Conservation (phyloP, 78 protist species). For the Dictyostelium intermedium region DNA sequence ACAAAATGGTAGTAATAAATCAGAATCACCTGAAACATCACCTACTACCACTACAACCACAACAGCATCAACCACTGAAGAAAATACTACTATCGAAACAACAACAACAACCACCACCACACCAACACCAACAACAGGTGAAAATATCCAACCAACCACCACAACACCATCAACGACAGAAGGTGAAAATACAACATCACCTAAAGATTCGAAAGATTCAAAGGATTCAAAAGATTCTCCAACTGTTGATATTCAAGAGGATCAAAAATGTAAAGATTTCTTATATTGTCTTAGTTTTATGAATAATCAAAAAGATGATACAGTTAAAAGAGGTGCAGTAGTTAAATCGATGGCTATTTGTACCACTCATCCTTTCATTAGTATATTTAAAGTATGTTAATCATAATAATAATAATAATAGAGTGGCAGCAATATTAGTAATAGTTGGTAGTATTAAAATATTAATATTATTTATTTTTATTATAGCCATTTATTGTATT, state of each 20-base stretch:
- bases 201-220: background rate
- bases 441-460: too few relatives aligned
- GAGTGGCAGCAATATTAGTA: too few relatives aligned
- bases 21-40: background rate
- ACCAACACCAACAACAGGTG: background rate
- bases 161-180: background rate
- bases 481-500: constrained; percentile 84
- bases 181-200: background rate
- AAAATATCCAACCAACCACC: background rate
- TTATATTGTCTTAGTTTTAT: constrained; percentile 86
- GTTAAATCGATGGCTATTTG: constrained; percentile 91
- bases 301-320: constrained; percentile 80
- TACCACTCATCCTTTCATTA: constrained; percentile 73
- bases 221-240: background rate
- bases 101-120: background rate
- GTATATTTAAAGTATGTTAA: constrained; percentile 81
- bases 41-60: background rate
- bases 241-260: background rate
- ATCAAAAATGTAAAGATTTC: constrained; percentile 68
- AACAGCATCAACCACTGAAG: background rate
- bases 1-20: background rate
- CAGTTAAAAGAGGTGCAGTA: constrained; percentile 78
- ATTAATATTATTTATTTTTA: background rate
- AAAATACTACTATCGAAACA: background rate
- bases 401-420: background rate